Percentiles rank a stretch among this genome's conserved stretches.
Evolutionary conservation across 768 basidiomycete species (phyloP).

Genomic region (Suillus weaverae): DNA sequence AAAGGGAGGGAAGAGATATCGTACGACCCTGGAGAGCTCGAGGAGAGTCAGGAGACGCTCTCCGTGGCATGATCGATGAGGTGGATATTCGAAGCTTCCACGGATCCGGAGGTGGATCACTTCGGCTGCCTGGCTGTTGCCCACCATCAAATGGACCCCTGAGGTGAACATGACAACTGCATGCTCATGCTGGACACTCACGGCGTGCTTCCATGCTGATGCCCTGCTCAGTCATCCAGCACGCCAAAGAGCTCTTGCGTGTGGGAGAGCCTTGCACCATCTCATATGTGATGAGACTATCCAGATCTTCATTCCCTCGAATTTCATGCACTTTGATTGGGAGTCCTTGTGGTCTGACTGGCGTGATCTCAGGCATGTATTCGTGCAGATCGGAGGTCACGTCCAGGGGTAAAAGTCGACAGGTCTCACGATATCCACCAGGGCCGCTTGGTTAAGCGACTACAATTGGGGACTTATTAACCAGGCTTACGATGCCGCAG

Average conservation of each 20-base stretch:
- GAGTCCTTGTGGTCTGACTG: too few relatives aligned
- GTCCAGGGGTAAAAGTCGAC: too few relatives aligned
- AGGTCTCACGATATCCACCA: too few relatives aligned
- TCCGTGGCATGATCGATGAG: not conserved
- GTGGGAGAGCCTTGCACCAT: not conserved
- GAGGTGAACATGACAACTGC: not conserved
- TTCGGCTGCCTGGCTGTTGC: not conserved
- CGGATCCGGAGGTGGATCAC: conserved; percentile 12
- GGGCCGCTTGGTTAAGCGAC: too few relatives aligned
- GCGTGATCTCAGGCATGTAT: too few relatives aligned
- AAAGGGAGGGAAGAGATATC: too few relatives aligned
- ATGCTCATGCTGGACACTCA: not conserved
- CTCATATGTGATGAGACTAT: not conserved
- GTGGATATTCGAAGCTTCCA: conserved; percentile 23
- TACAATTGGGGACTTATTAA: too few relatives aligned
- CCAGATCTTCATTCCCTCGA: not conserved
- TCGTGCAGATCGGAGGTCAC: too few relatives aligned
- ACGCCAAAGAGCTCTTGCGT: not conserved
- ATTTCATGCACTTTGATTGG: not conserved
- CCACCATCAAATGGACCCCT: not conserved
- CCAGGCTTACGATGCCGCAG: too few relatives aligned
- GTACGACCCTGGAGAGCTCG: not conserved
- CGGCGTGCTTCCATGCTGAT: not conserved
- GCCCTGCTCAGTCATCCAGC: not conserved
- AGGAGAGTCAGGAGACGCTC: not conserved